These are phyloP conservation scores for Beauveria sp. DNA, from an alignment of 2,329 filamentous ascomycete species.

Conservation along the genomic window DNA sequence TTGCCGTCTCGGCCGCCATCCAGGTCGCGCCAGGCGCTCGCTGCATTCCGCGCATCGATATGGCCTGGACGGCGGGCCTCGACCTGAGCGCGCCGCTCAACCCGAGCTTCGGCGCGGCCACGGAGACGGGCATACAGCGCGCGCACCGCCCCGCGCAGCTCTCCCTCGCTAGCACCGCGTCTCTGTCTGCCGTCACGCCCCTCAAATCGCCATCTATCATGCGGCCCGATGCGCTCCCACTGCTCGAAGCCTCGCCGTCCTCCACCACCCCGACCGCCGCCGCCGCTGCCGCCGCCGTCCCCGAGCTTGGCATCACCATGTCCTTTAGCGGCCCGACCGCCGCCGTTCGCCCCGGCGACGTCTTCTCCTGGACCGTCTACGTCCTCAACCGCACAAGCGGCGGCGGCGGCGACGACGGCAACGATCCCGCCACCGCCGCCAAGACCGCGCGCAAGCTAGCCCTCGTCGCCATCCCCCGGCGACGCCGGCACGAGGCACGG, in stretches of 20 bases:
- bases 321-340: slow-evolving; percentile 57
- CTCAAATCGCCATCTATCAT: slow-evolving; percentile 48
- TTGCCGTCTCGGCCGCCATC: slow-evolving; percentile 53
- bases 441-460: slow-evolving; percentile 56
- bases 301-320: slow-evolving; percentile 65
- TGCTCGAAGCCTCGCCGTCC: slow-evolving; percentile 41
- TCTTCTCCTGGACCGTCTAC: slow-evolving; percentile 66
- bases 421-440: slow-evolving; percentile 24
- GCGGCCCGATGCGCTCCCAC: slow-evolving; percentile 52
- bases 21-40: slow-evolving; percentile 41
- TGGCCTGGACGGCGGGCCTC: slow-evolving; percentile 61
- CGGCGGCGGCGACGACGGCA: slow-evolving; percentile 25
- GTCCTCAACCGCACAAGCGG: slow-evolving; percentile 63
- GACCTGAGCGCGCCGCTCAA: slow-evolving; percentile 63
- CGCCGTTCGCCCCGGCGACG: slow-evolving; percentile 53
- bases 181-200: slow-evolving; percentile 43
- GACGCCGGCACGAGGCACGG: slow-evolving; percentile 48
- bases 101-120: slow-evolving; percentile 49
- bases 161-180: slow-evolving; percentile 43
- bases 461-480: slow-evolving; percentile 58
- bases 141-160: slow-evolving; percentile 56
- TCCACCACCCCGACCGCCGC: slow-evolving; percentile 20
- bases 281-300: slow-evolving; percentile 37
- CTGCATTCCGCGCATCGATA: slow-evolving; percentile 54
- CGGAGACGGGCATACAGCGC: slow-evolving; percentile 48